Conservation (phyloP, 2,329 filamentous ascomycete genomes). For the Pseudomassariella vexata region DNA sequence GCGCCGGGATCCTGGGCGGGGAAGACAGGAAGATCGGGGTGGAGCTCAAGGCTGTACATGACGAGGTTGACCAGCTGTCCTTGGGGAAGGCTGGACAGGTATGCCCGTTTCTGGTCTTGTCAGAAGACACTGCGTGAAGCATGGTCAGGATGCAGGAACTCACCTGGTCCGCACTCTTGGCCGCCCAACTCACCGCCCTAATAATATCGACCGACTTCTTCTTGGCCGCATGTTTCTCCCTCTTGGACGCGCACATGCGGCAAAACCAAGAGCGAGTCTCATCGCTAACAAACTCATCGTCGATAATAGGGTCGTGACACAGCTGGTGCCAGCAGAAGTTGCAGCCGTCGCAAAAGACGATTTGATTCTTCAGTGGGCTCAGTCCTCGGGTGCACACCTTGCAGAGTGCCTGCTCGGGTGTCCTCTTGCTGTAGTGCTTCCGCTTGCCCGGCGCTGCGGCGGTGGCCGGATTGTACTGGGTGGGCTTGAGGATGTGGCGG, state of each 20-base stretch:
- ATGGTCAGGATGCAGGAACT: slow-evolving; percentile 6
- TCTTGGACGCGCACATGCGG: slow-evolving; percentile 48
- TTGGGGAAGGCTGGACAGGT: slow-evolving; percentile 56
- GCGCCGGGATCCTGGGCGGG: too few species aligned
- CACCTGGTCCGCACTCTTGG: slow-evolving; percentile 33
- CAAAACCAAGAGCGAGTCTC: slow-evolving; percentile 69
- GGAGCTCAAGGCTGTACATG: slow-evolving; percentile 51
- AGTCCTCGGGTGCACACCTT: slow-evolving; percentile 67
- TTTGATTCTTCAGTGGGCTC: slow-evolving; percentile 68
- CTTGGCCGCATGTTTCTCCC: slow-evolving; percentile 34
- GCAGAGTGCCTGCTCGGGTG: slow-evolving; percentile 58
- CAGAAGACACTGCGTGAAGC: slow-evolving; percentile 4
- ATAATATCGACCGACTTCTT: slow-evolving; percentile 29
- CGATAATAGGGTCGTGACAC: slow-evolving; percentile 72
- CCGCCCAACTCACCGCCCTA: slow-evolving; percentile 31
- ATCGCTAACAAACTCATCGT: slow-evolving; percentile 61
- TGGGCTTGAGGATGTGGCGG: slow-evolving; percentile 62
- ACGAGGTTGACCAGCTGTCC: slow-evolving; percentile 59
- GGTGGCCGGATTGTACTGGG: slow-evolving; percentile 54
- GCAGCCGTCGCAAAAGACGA: slow-evolving; percentile 82
- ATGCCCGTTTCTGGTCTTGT: slow-evolving; percentile 49
- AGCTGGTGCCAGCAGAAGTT: slow-evolving; percentile 75
- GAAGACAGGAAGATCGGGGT: slow-evolving; percentile 64
- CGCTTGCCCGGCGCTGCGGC: slow-evolving; percentile 29
- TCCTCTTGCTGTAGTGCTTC: slow-evolving; percentile 49